Evolutionary conservation across 2,329 filamentous ascomycete species (phyloP).

Genomic region (Emericellopsis cladophorae): DNA sequence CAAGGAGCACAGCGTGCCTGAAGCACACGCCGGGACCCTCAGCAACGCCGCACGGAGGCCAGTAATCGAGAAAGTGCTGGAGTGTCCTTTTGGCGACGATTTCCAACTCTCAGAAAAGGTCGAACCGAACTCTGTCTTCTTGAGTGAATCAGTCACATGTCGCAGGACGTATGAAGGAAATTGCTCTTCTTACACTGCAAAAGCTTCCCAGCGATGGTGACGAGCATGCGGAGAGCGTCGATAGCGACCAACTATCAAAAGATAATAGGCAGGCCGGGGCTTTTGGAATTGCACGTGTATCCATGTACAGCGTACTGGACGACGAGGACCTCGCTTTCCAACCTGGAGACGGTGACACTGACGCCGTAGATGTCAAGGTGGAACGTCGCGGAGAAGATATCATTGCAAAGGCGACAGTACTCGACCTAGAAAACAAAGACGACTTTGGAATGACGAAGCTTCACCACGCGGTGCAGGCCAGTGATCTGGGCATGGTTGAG

Average conservation of each 20-base stretch:
- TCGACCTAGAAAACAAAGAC: conserved; percentile 9
- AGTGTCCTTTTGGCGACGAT: conserved; percentile 15
- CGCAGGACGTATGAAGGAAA: conserved; percentile 15
- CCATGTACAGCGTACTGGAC: conserved; percentile 16
- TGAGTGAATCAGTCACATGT: conserved; percentile 14
- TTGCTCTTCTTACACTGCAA: conserved; percentile 16
- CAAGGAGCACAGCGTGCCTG: conserved; percentile 8
- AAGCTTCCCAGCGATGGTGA: conserved; percentile 13
- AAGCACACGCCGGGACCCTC: conserved; percentile 6
- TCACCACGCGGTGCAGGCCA: conserved; percentile 8
- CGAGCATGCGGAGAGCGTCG: conserved; percentile 9
- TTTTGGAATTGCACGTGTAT: conserved; percentile 11
- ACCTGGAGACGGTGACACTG: conserved; percentile 6
- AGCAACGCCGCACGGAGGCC: conserved; percentile 13
- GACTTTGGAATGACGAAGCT: conserved; percentile 9
- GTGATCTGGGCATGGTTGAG: conserved; percentile 8
- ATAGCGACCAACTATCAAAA: conserved; percentile 12
- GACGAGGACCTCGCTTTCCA: conserved; percentile 11
- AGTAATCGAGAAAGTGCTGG: conserved; percentile 9
- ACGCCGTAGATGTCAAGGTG: conserved; percentile 3
- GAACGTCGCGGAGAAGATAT: conserved; percentile 3
- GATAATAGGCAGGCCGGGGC: no score
- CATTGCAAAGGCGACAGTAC: conserved; percentile 2
- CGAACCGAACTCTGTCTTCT: conserved; percentile 8
- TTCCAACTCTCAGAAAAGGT: conserved; percentile 9